A percentile compares a stretch with the other conserved stretches of the same genome.
Evolutionary conservation across 2,329 filamentous ascomycete species (phyloP).

Genomic region (Aspergillus udagawae): DNA sequence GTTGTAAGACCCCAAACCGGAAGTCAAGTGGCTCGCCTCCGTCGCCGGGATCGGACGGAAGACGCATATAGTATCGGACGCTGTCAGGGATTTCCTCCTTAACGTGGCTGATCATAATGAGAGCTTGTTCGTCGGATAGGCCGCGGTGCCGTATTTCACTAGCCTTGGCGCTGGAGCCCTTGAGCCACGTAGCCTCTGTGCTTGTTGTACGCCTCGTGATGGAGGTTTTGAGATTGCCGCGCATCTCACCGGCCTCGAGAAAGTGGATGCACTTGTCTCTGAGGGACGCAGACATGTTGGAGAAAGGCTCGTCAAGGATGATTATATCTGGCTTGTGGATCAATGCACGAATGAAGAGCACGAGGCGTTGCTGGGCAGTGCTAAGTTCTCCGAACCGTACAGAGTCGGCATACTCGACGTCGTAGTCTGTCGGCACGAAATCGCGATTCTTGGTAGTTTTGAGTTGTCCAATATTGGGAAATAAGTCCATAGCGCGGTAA

Average conservation of each 20-base stretch:
- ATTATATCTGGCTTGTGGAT: conserved; percentile 78
- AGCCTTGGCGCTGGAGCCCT: conserved; percentile 5
- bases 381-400: conserved; percentile 65
- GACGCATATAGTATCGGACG: conserved; percentile 78
- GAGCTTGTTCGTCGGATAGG: conserved; percentile 66
- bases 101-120: conserved; percentile 90
- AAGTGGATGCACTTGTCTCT: conserved; percentile 86
- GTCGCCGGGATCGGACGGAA: conserved; percentile 51
- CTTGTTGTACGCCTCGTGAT: conserved; percentile 6
- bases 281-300: conserved; percentile 74
- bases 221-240: conserved; percentile 37
- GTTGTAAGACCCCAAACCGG: conserved; percentile 25
- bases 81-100: conserved; percentile 84
- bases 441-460: background rate
- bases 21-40: conserved; percentile 26
- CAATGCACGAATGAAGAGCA: conserved; percentile 77
- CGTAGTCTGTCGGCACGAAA: conserved; percentile 19
- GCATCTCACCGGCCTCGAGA: conserved; percentile 60
- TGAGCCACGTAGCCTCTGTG: conserved; percentile 9
- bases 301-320: conserved; percentile 83
- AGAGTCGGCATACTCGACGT: conserved; percentile 66
- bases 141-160: conserved; percentile 43
- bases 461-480: conserved; percentile 15
- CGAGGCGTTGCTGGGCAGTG: conserved; percentile 63
- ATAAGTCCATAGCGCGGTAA: conserved; percentile 5